phyloP scores from a whole-genome alignment of 1,284 basidiomycete genomes.

The Rhodotorula sp. region DNA sequence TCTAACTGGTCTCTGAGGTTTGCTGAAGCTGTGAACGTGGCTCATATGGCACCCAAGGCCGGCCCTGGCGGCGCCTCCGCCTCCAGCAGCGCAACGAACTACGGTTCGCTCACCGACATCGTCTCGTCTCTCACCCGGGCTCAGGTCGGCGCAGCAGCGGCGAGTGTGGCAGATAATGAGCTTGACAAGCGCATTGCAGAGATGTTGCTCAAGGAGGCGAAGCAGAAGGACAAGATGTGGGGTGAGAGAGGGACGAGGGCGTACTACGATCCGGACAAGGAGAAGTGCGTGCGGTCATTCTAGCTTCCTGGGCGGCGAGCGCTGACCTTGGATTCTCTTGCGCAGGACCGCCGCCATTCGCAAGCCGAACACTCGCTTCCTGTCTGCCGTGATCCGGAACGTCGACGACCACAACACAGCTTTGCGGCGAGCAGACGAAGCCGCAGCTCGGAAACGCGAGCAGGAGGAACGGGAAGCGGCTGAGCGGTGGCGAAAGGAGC shows the following conservation, averaged over 20 bases:
- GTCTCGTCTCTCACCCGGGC: constrained; percentile 81
- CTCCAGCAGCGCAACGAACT: background rate
- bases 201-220: constrained; percentile 82
- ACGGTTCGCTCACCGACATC: constrained; percentile 64
- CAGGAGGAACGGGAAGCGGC: constrained; percentile 29
- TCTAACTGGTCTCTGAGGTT: too few species aligned
- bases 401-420: constrained; percentile 90
- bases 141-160: constrained; percentile 65
- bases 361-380: constrained; percentile 84
- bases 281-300: constrained; percentile 11
- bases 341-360: constrained; percentile 49
- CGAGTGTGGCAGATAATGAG: constrained; percentile 69
- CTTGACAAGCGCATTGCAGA: constrained; percentile 84
- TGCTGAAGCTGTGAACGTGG: too few species aligned
- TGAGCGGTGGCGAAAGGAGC: constrained; percentile 26
- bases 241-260: constrained; percentile 48
- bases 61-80: too few species aligned
- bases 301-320: background rate
- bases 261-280: constrained; percentile 42
- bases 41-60: constrained; percentile 3
- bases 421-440: constrained; percentile 71
- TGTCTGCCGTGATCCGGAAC: constrained; percentile 78
- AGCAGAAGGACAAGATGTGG: constrained; percentile 70
- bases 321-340: too few species aligned
- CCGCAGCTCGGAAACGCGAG: constrained; percentile 19